Conservation (phyloP, 2,329 filamentous ascomycete species). For the Diaporthe destruens region DNA sequence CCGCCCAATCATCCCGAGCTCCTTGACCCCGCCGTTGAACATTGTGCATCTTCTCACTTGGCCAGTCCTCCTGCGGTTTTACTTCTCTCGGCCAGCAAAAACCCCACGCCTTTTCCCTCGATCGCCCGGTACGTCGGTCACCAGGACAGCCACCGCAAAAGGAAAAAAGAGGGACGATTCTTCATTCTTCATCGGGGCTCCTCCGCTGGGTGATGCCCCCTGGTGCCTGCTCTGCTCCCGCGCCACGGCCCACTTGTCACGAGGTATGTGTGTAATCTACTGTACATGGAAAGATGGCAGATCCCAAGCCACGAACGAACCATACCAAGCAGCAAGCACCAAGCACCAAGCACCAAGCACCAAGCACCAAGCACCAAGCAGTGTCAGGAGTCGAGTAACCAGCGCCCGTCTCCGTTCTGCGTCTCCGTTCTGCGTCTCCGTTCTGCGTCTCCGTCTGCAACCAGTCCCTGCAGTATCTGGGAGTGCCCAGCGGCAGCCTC, state of each 20-base stretch:
- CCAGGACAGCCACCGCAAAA: constrained; percentile 15
- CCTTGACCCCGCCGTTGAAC: constrained; percentile 42
- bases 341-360: no score
- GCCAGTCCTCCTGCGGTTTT: constrained; percentile 20
- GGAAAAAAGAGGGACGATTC: neutral
- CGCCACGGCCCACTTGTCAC: constrained; percentile 2
- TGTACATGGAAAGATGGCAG: constrained; percentile 1
- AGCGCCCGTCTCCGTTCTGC: constrained; percentile 28
- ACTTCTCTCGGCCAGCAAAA: constrained; percentile 24
- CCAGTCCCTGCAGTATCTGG: constrained; percentile 45
- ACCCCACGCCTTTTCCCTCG: constrained; percentile 1
- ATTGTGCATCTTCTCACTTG: constrained; percentile 37
- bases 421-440: constrained; percentile 27
- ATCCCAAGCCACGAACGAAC: constrained; percentile 27
- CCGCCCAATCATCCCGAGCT: constrained; percentile 42
- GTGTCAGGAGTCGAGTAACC: constrained; percentile 32
- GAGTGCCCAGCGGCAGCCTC: constrained; percentile 45
- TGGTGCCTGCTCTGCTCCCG: constrained; percentile 1
- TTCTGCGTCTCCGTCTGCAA: constrained; percentile 32
- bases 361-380: constrained; percentile 26
- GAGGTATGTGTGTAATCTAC: constrained; percentile 14
- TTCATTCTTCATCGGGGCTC: constrained; percentile 6
- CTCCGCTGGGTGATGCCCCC: neutral
- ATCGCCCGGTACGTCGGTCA: constrained; percentile 12
- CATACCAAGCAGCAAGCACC: constrained; percentile 15